These are phyloP conservation scores for Diaporthe nobilis DNA, from an alignment of 2,329 filamentous ascomycete species.

Conservation along the genomic window DNA sequence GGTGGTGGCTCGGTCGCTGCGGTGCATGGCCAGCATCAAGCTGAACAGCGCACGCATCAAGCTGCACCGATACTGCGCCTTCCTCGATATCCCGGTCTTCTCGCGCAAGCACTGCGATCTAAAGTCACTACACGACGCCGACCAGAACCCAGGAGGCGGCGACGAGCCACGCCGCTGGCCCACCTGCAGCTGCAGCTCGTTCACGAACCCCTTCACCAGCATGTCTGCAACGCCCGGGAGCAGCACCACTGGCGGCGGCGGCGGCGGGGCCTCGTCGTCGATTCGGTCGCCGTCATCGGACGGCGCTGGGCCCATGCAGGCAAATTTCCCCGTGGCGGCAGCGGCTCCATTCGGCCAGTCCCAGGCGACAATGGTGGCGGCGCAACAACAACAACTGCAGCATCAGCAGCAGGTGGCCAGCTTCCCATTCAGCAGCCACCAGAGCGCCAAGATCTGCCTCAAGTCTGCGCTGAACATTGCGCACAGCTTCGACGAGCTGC, in stretches of 20 bases:
- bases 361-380: neutral
- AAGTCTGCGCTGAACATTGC: constrained; percentile 64
- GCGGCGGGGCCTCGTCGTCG: neutral
- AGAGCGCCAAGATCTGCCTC: constrained; percentile 64
- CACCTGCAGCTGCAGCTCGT: constrained; percentile 53
- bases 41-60: constrained; percentile 67
- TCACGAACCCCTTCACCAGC: constrained; percentile 48
- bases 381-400: neutral
- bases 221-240: constrained; percentile 38
- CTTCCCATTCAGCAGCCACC: constrained; percentile 61
- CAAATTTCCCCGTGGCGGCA: neutral
- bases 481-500: constrained; percentile 59
- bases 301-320: constrained; percentile 1
- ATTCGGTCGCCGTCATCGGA: constrained; percentile 34
- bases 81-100: constrained; percentile 65
- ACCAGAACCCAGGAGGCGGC: constrained; percentile 40
- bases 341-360: neutral
- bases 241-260: constrained; percentile 3
- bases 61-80: constrained; percentile 65
- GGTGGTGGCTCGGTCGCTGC: constrained; percentile 58
- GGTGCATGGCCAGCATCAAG: constrained; percentile 64
- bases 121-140: constrained; percentile 48
- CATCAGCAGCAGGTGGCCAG: constrained; percentile 24
- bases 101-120: constrained; percentile 64
- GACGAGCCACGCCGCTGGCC: constrained; percentile 52